Percentiles rank a stretch among this genome's conserved stretches.
phyloP scores from a whole-genome alignment of 176 grass and related monocot genomes.

The Metroxylon sagu region DNA sequence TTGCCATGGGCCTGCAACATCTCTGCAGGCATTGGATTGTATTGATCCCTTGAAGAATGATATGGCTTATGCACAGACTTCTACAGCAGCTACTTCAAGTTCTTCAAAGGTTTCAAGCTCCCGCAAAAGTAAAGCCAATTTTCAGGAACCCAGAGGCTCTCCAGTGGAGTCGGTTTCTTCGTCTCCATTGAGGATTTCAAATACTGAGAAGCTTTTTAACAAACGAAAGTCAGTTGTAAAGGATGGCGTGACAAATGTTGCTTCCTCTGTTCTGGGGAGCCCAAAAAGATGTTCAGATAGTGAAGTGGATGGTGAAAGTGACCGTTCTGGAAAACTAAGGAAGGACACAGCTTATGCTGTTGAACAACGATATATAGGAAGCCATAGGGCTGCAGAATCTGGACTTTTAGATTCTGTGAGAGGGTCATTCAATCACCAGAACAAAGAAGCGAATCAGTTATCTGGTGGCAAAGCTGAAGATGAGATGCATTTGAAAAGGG shows the following conservation, averaged over 20 bases:
- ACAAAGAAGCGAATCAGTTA: background rate
- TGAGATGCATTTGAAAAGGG: background rate
- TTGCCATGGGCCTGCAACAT: background rate
- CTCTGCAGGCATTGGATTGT: conserved; percentile 30
- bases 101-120: conserved; percentile 60
- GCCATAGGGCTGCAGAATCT: background rate
- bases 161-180: conserved; percentile 62
- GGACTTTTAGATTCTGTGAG: background rate
- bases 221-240: conserved; percentile 37
- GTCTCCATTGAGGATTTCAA: conserved; percentile 48
- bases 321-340: background rate
- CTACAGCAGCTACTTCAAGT: conserved; percentile 60
- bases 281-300: conserved; percentile 43
- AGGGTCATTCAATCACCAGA: background rate
- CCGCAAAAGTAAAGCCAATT: conserved; percentile 45
- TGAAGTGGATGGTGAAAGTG: conserved; percentile 30
- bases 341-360: background rate
- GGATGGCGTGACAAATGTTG: conserved; percentile 43
- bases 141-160: conserved; percentile 38
- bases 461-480: conserved; percentile 4
- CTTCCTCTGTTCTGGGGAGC: conserved; percentile 28
- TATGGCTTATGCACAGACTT: conserved; percentile 25
- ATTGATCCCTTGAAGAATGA: conserved; percentile 37
- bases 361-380: background rate
- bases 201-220: conserved; percentile 42